Percentiles rank a stretch among this genome's conserved stretches.
These are phyloP conservation scores for Boletus rubroflammeus DNA, from an alignment of 768 basidiomycete species.

Conservation along the genomic window DNA sequence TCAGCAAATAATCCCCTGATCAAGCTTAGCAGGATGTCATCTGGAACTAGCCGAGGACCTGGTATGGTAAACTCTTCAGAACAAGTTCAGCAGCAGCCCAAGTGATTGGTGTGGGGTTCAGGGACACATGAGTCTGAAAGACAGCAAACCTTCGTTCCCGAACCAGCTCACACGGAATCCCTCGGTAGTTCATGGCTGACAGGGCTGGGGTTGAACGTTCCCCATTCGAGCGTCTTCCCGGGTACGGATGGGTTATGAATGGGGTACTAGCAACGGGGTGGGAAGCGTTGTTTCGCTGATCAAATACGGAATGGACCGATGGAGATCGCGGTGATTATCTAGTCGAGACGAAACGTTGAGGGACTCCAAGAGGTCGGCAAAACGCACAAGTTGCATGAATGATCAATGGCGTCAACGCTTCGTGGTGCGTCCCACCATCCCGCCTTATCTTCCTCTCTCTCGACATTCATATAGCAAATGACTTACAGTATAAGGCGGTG, in stretches of 20 bases:
- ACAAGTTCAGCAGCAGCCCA: neutral
- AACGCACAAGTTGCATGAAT: neutral
- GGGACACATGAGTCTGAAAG: neutral
- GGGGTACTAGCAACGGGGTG: conserved; percentile 7
- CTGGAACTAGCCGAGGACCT: neutral
- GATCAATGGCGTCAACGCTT: conserved; percentile 2
- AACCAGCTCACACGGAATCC: neutral
- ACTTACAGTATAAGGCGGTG: too few species aligned
- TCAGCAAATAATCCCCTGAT: neutral
- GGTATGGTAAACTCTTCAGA: neutral
- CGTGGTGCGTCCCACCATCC: neutral
- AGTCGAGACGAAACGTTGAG: neutral
- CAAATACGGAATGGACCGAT: conserved; percentile 13
- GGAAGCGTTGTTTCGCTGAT: conserved; percentile 5
- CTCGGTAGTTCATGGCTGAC: neutral
- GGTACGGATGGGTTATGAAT: neutral
- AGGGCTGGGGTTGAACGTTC: neutral
- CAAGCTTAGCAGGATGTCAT: neutral
- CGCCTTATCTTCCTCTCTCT: conserved; percentile 14
- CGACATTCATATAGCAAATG: conserved; percentile 8
- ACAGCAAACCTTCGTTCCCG: neutral
- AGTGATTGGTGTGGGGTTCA: neutral
- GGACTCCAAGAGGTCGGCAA: neutral
- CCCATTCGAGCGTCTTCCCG: neutral
- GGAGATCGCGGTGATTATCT: conserved; percentile 29